Conservation (phyloP, 2,329 filamentous ascomycete genomes). For the Penicillium sp. region DNA sequence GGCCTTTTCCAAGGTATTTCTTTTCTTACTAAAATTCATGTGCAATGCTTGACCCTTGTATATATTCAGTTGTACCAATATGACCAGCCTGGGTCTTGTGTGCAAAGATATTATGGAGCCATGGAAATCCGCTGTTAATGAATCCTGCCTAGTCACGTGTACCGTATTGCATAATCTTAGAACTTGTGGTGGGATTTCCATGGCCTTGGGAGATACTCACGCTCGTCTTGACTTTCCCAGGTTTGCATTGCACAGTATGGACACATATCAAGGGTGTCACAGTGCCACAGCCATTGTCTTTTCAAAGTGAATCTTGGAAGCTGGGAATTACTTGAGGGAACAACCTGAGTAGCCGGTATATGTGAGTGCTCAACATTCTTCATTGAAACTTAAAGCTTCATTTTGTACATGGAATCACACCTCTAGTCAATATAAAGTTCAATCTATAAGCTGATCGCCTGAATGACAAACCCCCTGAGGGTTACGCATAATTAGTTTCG, state of each 20-base stretch:
- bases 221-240: too few species aligned
- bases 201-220: too few species aligned
- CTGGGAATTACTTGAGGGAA: too few species aligned
- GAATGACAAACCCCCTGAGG: too few species aligned
- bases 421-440: background rate
- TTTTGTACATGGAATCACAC: background rate
- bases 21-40: background rate
- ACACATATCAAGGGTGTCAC: too few species aligned
- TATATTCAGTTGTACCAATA: slow-evolving; percentile 4
- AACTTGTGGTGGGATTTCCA: background rate
- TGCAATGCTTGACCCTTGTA: slow-evolving; percentile 4
- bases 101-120: background rate
- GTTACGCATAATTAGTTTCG: too few species aligned
- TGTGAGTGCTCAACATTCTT: too few species aligned
- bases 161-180: background rate
- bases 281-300: too few species aligned
- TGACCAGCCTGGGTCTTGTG: background rate
- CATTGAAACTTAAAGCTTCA: background rate
- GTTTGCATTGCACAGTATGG: too few species aligned
- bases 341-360: too few species aligned
- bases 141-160: background rate
- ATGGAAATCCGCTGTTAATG: background rate
- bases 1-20: background rate
- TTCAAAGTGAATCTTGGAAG: too few species aligned
- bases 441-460: background rate